These are phyloP conservation scores for Vitis labrusca DNA, from an alignment of 164 flowering plant species.

Conservation along the genomic window DNA sequence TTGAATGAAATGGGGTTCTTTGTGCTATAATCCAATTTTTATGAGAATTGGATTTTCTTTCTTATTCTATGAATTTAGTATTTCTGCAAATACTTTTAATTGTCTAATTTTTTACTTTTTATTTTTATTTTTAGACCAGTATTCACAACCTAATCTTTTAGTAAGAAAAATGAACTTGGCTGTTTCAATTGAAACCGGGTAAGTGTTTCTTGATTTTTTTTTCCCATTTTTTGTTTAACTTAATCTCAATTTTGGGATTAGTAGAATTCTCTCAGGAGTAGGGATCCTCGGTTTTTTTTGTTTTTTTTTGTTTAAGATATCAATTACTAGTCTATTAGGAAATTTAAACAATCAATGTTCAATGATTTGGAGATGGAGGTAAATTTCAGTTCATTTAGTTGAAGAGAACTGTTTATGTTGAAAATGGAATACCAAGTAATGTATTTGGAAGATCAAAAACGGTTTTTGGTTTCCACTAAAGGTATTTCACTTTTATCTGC, in stretches of 20 bases:
- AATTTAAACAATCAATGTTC: background rate
- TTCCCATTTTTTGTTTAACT: background rate
- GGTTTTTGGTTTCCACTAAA: background rate
- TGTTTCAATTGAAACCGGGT: too few species aligned
- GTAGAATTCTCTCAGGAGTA: background rate
- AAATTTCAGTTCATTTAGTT: background rate
- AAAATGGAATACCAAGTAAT: background rate
- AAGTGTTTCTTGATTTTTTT: background rate
- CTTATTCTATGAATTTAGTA: too few species aligned
- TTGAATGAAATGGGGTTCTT: too few species aligned
- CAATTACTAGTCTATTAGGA: background rate
- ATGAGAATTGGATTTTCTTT: too few species aligned
- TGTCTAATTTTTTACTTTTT: background rate
- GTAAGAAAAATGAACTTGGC: too few species aligned
- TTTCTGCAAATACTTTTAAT: background rate
- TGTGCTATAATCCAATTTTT: too few species aligned
- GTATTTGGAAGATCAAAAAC: background rate
- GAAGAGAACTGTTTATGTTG: background rate
- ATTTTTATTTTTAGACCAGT: too few species aligned
- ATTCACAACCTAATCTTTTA: too few species aligned
- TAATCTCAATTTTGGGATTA: background rate
- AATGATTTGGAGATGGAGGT: background rate
- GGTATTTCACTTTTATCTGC: background rate
- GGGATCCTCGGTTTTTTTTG: background rate
- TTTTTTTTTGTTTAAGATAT: background rate